Evolutionary conservation across 768 basidiomycete genomes (phyloP), one percentile per base, ranked within the genome.

Genomic region (Boletus subparvulus): DNA sequence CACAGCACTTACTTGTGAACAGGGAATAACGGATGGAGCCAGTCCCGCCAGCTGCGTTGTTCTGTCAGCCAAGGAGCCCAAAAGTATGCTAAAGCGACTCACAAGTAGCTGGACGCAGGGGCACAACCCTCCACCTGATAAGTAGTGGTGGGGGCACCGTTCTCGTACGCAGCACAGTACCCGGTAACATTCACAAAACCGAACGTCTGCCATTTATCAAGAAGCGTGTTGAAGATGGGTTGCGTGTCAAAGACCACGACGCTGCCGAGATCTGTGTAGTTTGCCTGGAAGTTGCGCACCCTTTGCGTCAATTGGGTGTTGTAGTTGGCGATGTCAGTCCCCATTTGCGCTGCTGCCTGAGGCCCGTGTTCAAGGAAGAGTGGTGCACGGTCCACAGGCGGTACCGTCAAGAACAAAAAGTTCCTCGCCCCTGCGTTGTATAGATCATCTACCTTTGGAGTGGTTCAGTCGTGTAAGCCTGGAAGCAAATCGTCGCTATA

Each of bases 91-190:
- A 14, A 16, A 52, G n/a, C 6, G 14, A 75, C 83, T 74, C 65
- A 85, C 84, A 87, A 86, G 66, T 86, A 86, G 46, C 75, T 85
- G 19, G 81, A 83, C 28, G 83, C 84, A 3, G 85, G 85, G 14
- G 83, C 84, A 65, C 83, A 87, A 3, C 80, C 79, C 7, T 75
- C 66, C 12, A 79, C 75, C 69, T 86, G 82, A 39, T 83, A 83
- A n/a, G 79, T 81, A 42, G 51, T 59, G 10, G 75, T 69, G 6
- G 81, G 76, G 0, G 83, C 84, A 11, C 84, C 84, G 60, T 81
- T 83, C 65, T 81, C 70, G 66, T 87, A 87, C 4, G 79, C 81
- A 28, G 75, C 74, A 63, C 84, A 84, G 55, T 72, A 87, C 4
- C 84, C 84, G 2, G 84, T 86, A 1, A 73, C 61, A 52, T 87